Percentiles rank a stretch among this genome's conserved stretches.
phyloP scores from a whole-genome alignment of 345 rosid species.

The Tarenaya hassleriana region DNA sequence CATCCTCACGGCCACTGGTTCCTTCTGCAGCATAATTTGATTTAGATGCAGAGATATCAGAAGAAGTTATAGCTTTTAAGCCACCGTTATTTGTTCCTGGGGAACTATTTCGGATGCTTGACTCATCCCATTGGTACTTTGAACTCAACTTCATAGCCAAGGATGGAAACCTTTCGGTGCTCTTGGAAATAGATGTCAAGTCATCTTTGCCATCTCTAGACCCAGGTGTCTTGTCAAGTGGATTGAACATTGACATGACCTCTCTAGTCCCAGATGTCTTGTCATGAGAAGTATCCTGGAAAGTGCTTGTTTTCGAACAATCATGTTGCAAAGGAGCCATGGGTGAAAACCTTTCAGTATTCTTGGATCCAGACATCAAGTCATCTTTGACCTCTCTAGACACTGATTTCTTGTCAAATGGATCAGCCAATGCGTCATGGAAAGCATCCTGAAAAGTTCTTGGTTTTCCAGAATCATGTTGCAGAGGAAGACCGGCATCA shows the following conservation, averaged over 20 bases:
- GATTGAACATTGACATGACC: constrained; percentile 11
- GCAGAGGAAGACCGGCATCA: constrained; percentile 19
- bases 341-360: constrained; percentile 14
- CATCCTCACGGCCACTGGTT: constrained; percentile 24
- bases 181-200: constrained; percentile 25
- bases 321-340: constrained; percentile 23
- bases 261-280: constrained; percentile 17
- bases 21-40: constrained; percentile 24
- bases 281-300: constrained; percentile 12
- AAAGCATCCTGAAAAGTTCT: constrained; percentile 16
- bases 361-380: constrained; percentile 20
- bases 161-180: constrained; percentile 28
- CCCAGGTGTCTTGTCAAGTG: constrained; percentile 20
- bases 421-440: constrained; percentile 14
- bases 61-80: constrained; percentile 16
- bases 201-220: constrained; percentile 15
- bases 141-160: constrained; percentile 17
- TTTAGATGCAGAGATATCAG: constrained; percentile 27
- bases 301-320: constrained; percentile 12
- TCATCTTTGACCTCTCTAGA: constrained; percentile 19
- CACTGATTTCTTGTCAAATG: constrained; percentile 29
- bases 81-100: constrained; percentile 19
- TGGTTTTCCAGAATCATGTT: constrained; percentile 18
- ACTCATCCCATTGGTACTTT: constrained; percentile 29
- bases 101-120: constrained; percentile 27